Evolutionary conservation across 148 eudicot species (phyloP), one percentile per base, ranked within the genome.

Genomic region (Spergularia marina): DNA sequence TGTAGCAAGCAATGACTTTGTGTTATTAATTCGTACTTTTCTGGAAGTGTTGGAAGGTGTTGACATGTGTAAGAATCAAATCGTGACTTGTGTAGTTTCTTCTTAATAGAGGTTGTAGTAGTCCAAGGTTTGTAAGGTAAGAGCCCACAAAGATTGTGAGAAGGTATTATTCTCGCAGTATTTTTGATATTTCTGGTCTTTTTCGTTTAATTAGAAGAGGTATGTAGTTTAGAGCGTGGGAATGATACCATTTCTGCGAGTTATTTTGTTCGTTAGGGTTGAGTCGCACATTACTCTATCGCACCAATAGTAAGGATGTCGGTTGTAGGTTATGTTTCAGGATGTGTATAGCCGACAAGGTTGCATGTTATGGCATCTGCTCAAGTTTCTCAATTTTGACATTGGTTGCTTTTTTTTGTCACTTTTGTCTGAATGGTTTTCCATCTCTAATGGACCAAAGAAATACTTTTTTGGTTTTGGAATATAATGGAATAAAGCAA

Each of bases 351-450:
- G 59, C 4, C 0, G 52, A 30, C n/a, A 16, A 25, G 53, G 20
- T 17, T 21, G 54, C 59, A 10, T 57, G 58, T 53, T 59, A 56
- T 62, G 39, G 16, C 36, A 12, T 12, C 53, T 23, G 34, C 17
- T 66, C 10, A 16, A 56, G 21, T 3, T 2, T 23, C 6, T 10
- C 66, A 30, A 9, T 17, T 56, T 40, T 74, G 41, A 20, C 57
- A 8, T n/a, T 9, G 36, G 65, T 51, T 11, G 10, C 15, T 54
- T 71, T 66, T 54, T 39, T 20, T 68, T 66, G 58, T 67, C 87
- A 89, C 91, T 70, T 93, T 89, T 81, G 7, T 59, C 12, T 59
- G 64, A 20, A 1, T 59, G 4, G 34, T 59, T 59, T 59, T 18
- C 7, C 49, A 44, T 9, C 4, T 9, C 10, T 6, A 9, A 44